Conservation (phyloP, 2,329 filamentous ascomycete genomes). For the Aureobasidium sp. region DNA sequence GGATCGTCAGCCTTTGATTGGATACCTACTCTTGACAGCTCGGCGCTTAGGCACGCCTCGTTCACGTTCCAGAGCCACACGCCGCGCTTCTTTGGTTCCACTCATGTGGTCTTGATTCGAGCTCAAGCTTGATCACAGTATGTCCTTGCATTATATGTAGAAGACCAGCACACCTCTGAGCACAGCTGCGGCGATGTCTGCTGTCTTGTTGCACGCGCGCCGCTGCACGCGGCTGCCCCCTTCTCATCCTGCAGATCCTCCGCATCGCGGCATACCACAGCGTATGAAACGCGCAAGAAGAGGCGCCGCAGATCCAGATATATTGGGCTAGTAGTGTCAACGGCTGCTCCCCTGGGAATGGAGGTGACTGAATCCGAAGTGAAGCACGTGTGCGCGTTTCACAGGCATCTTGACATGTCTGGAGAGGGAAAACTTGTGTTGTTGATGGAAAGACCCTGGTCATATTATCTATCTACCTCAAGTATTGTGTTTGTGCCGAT, state of each 20-base stretch:
- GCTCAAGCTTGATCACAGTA: not conserved
- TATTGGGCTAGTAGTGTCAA: constrained; percentile 5
- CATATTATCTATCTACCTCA: no score
- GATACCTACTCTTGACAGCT: constrained; percentile 4
- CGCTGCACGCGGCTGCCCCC: not conserved
- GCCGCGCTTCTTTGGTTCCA: constrained; percentile 11
- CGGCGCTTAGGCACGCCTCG: constrained; percentile 11
- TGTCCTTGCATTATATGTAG: not conserved
- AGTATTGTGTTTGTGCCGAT: not conserved
- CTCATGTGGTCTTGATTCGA: not conserved
- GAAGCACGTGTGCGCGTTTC: constrained; percentile 1
- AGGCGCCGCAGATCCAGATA: constrained; percentile 13
- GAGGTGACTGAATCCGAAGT: not conserved
- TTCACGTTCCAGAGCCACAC: constrained; percentile 4
- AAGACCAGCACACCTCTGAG: not conserved
- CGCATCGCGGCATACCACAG: constrained; percentile 6
- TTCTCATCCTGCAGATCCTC: constrained; percentile 5
- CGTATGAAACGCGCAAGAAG: constrained; percentile 10
- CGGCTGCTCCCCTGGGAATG: not conserved
- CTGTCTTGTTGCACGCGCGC: not conserved
- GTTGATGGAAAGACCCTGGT: not conserved
- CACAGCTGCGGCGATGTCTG: not conserved
- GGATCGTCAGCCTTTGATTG: constrained; percentile 5
- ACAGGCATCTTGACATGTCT: not conserved
- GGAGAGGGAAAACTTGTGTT: not conserved